Percentiles rank a stretch among this genome's conserved stretches.
These are phyloP conservation scores for Eucalyptus albens DNA, from an alignment of 345 rosid genomes.

Conservation along the genomic window DNA sequence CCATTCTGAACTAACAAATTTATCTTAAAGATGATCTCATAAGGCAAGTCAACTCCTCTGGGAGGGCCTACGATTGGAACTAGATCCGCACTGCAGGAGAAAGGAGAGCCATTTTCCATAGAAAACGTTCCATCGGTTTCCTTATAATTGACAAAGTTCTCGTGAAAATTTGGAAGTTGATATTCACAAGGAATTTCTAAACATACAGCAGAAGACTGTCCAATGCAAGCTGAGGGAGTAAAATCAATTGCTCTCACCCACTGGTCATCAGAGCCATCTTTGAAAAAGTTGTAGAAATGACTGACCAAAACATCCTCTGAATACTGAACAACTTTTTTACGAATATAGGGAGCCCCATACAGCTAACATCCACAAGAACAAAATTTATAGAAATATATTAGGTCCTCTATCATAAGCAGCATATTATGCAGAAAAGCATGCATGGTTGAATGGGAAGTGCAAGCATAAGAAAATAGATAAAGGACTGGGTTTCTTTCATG, in stretches of 20 bases:
- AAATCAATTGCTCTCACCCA: slow-evolving; percentile 44
- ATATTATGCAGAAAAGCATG: background rate
- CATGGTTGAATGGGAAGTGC: background rate
- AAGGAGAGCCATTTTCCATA: slow-evolving; percentile 15
- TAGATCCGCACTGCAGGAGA: slow-evolving; percentile 18
- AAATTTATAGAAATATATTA: background rate
- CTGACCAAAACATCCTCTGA: slow-evolving; percentile 4
- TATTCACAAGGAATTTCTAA: slow-evolving; percentile 15
- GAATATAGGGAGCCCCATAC: slow-evolving; percentile 55
- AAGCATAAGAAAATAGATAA: background rate
- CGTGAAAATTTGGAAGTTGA: slow-evolving; percentile 25
- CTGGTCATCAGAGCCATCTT: slow-evolving; percentile 28
- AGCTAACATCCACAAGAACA: slow-evolving; percentile 11
- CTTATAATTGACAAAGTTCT: slow-evolving; percentile 21
- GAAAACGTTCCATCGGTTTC: slow-evolving; percentile 8
- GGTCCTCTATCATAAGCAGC: background rate
- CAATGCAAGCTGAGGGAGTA: slow-evolving; percentile 28
- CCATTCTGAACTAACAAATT: slow-evolving; percentile 52
- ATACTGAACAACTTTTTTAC: slow-evolving; percentile 11
- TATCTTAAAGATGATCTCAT: slow-evolving; percentile 30
- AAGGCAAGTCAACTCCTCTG: slow-evolving; percentile 20
- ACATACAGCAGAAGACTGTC: slow-evolving; percentile 42
- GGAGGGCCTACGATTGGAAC: slow-evolving; percentile 50
- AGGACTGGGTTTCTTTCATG: background rate
- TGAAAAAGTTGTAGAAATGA: slow-evolving; percentile 19